phyloP scores from a whole-genome alignment of 148 eudicot genomes.

The Camellia granthamiana region DNA sequence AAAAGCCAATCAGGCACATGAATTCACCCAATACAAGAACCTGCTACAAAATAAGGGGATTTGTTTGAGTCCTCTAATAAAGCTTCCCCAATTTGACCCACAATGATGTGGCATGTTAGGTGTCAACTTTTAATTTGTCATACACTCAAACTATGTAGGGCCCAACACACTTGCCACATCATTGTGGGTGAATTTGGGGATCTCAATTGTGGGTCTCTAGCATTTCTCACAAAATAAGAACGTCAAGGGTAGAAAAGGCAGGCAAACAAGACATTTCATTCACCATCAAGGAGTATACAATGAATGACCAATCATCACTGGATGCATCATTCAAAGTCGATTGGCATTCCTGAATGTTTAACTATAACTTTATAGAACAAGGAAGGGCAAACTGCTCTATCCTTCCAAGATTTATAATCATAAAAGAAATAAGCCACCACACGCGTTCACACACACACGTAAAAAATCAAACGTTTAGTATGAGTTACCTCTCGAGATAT shows the following conservation, averaged over 20 bases:
- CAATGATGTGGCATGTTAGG: too few species aligned
- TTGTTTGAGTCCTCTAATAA: too few species aligned
- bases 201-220: too few species aligned
- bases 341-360: neutral
- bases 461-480: neutral
- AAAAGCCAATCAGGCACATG: neutral
- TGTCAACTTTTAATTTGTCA: too few species aligned
- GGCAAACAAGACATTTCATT: neutral
- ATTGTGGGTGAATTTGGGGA: too few species aligned
- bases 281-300: neutral
- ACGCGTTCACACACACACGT: neutral
- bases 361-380: neutral
- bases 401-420: neutral
- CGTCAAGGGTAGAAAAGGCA: neutral
- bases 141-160: too few species aligned
- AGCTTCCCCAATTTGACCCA: too few species aligned
- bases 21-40: neutral
- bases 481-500: constrained; percentile 89
- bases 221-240: neutral
- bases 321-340: neutral
- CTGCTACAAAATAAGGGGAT: neutral
- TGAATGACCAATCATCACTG: neutral
- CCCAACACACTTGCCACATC: too few species aligned
- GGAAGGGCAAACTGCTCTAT: neutral
- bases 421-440: neutral